Conservation (phyloP, 352 stramenopile genomes). For the Globisporangium orthogonon region DNA sequence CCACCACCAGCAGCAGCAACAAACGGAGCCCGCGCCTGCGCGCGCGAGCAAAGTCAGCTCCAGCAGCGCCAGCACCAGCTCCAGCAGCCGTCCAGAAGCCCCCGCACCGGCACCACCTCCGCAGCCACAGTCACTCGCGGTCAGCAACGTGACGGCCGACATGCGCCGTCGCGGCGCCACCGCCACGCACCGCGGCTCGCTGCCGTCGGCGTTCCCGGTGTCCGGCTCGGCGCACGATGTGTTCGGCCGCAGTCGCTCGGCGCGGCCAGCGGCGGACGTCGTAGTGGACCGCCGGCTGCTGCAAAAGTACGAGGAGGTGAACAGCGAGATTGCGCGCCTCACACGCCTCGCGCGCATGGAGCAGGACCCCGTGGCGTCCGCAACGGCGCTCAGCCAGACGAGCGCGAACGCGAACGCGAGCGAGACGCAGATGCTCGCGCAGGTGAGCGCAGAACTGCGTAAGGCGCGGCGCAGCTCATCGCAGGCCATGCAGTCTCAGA, state of each 20-base stretch:
- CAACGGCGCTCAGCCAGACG: neutral
- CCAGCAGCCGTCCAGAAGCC: conserved; percentile 29
- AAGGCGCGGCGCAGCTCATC: conserved; percentile 59
- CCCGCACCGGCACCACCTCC: conserved; percentile 3
- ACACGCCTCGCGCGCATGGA: conserved; percentile 55
- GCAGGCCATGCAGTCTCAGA: conserved; percentile 76
- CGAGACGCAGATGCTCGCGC: conserved; percentile 15
- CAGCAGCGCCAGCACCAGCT: conserved; percentile 1
- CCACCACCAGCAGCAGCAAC: neutral
- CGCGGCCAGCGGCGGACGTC: conserved; percentile 8
- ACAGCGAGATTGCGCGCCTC: conserved; percentile 66
- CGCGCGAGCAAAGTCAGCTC: conserved; percentile 2
- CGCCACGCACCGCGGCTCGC: conserved; percentile 8
- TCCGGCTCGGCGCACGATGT: conserved; percentile 2
- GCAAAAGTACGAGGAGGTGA: conserved; percentile 73
- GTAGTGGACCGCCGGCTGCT: conserved; percentile 60
- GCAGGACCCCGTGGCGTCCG: conserved; percentile 5
- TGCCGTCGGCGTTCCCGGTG: conserved; percentile 9
- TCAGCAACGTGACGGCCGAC: conserved; percentile 7
- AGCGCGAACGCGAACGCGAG: conserved; percentile 3
- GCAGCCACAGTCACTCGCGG: too few species aligned
- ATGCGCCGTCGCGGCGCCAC: conserved; percentile 11
- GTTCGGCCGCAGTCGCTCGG: conserved; percentile 5
- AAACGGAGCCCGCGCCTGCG: neutral
- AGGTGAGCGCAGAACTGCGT: conserved; percentile 43